phyloP scores from a whole-genome alignment of 176 grass and related monocot species.

The maize (Zea mays) region DNA sequence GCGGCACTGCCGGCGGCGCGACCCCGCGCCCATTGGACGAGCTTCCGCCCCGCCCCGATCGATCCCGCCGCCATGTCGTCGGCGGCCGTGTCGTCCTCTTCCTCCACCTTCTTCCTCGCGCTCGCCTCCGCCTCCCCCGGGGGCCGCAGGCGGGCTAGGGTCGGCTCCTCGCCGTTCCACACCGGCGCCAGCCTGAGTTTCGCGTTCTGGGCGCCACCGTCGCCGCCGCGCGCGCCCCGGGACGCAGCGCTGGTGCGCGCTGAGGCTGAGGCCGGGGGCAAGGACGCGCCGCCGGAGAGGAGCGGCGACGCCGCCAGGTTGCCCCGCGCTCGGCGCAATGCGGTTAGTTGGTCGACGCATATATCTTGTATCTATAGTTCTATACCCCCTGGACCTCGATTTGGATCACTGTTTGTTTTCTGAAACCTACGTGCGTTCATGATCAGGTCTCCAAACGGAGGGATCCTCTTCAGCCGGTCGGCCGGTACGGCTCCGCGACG shows the following conservation, averaged over 20 bases:
- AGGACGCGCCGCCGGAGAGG: conserved; percentile 8
- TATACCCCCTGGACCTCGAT: not conserved
- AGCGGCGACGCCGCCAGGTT: not conserved
- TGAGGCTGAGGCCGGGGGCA: not conserved
- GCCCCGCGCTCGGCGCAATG: conserved; percentile 26
- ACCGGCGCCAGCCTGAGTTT: not conserved
- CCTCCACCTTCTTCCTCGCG: conserved; percentile 43
- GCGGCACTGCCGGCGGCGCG: not conserved
- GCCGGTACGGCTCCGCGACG: conserved; percentile 32
- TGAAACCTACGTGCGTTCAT: not conserved
- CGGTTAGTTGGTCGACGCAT: not conserved
- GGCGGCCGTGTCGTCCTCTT: conserved; percentile 24
- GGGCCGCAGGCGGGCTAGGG: not conserved
- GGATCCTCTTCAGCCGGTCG: conserved; percentile 33
- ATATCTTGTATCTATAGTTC: too few relatives aligned
- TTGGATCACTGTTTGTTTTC: not conserved
- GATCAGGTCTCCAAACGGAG: conserved; percentile 36
- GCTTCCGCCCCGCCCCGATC: not conserved
- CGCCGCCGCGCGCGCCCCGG: not conserved
- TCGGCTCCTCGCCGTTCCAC: not conserved
- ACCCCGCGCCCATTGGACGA: not conserved
- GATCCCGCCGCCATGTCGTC: conserved; percentile 37
- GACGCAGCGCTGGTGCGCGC: conserved; percentile 6
- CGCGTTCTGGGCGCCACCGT: conserved; percentile 4
- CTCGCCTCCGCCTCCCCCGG: conserved; percentile 28